Evolutionary conservation across 1,284 basidiomycete genomes (phyloP), one percentile per base, ranked within the genome.

Genomic region (Marasmius sp.): DNA sequence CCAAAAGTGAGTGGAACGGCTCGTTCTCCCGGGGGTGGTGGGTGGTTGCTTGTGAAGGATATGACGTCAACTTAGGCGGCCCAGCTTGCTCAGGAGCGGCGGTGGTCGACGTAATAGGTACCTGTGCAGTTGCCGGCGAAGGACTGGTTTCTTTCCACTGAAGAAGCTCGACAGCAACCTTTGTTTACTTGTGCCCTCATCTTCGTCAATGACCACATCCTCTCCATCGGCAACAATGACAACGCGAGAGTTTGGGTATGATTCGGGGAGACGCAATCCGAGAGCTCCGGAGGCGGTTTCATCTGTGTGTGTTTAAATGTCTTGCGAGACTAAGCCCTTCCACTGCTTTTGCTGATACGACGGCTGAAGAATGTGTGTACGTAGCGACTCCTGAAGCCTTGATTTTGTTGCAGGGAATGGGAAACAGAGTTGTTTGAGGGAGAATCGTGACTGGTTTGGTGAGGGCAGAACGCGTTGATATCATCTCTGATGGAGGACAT

Each of bases 301-400:
- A 64, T 18, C 41, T 61, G 59, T n/a, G 59, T n/a, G 57, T 41
- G 18, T 48, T 50, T 34, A 16, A 41, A 37, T 7, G 18, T 85
- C 83, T 66, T 89, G 85, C 2, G 93, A 67, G 6, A 80, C 71
- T 88, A 18, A 98, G 81, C 0, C 94, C 94, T 71, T 97, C 95
- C 71, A 97, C 95, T 6, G 92, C 95, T 75, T 91, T 94, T 57
- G 89, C 70, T 11, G 94, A 91, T 0, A 85, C 77, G 60, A 82
- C 79, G 4, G 76, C 77, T 11, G 76, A 69, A 16, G 82, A 80
- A 67, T 91, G 85, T 38, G 91, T 88, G 74, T 94, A 97, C 2
- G 93, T 88, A 11, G 90, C 93, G 6, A 96, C 94, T 20, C 95
- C 95, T 62, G 93, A 95, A n/a, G n/a, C 5, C 95, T 95, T 0